Evolutionary conservation across 2,329 filamentous ascomycete species (phyloP).

Genomic region (Ophiostoma himal-ulmi): DNA sequence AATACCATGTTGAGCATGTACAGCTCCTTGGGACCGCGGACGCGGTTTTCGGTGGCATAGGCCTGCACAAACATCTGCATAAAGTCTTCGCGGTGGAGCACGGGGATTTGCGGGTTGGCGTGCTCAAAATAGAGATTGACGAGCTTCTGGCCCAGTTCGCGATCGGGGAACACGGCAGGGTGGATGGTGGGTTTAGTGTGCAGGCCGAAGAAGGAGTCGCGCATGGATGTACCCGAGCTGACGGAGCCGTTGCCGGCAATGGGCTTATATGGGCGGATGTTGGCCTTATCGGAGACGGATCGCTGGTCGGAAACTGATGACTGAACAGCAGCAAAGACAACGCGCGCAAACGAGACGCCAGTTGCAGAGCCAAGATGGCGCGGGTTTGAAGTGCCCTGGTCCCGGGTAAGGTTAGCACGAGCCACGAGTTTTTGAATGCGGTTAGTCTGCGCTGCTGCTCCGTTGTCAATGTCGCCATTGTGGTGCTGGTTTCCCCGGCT

Average conservation of each 20-base stretch:
- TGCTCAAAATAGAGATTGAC: slow-evolving; percentile 89
- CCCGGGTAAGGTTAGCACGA: slow-evolving; percentile 18
- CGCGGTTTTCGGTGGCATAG: slow-evolving; percentile 62
- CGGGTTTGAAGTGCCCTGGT: slow-evolving; percentile 59
- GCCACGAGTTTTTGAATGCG: slow-evolving; percentile 46
- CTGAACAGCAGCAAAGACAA: slow-evolving; percentile 91
- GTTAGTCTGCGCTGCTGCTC: slow-evolving; percentile 49
- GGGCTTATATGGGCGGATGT: slow-evolving; percentile 54
- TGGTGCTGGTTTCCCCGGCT: slow-evolving; percentile 3
- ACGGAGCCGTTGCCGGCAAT: slow-evolving; percentile 37
- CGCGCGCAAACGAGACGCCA: slow-evolving; percentile 87
- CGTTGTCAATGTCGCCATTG: slow-evolving; percentile 33
- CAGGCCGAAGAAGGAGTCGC: slow-evolving; percentile 94
- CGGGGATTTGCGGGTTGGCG: slow-evolving; percentile 91
- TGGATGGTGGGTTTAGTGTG: slow-evolving; percentile 85
- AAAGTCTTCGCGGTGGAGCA: slow-evolving; percentile 83
- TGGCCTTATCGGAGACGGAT: slow-evolving; percentile 61
- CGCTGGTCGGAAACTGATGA: slow-evolving; percentile 58
- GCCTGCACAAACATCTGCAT: slow-evolving; percentile 80
- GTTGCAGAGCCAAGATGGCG: slow-evolving; percentile 79
- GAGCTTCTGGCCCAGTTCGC: slow-evolving; percentile 64
- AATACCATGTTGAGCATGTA: slow-evolving; percentile 97
- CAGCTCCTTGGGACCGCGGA: slow-evolving; percentile 70
- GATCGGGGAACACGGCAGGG: slow-evolving; percentile 76
- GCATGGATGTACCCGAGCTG: slow-evolving; percentile 69